phyloP scores from a whole-genome alignment of 139 green algal species.

The Astrephomene gubernaculifera region DNA sequence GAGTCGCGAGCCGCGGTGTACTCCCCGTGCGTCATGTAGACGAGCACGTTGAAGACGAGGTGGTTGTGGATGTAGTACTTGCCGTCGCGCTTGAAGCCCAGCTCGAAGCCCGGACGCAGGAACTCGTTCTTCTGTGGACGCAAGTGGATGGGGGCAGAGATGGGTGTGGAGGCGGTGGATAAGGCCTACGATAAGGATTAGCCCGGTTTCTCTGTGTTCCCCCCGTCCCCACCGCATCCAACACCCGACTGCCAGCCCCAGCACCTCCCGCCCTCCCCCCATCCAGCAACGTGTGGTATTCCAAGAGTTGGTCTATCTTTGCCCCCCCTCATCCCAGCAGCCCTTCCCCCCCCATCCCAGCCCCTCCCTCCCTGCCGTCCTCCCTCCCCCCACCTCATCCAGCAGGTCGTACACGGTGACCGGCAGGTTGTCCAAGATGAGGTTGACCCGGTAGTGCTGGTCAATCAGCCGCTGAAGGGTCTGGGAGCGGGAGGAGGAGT shows the following conservation, averaged over 20 bases:
- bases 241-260: no score
- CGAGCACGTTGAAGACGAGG: constrained; percentile 94
- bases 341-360: not conserved
- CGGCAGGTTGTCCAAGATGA: constrained; percentile 97
- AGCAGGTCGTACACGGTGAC: constrained; percentile 92
- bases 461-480: constrained; percentile 75
- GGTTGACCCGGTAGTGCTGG: constrained; percentile 89
- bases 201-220: not conserved
- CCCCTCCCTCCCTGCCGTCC: not conserved
- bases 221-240: not conserved
- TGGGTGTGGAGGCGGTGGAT: not conserved
- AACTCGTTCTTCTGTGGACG: constrained; percentile 68
- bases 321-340: no score
- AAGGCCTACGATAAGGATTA: not conserved
- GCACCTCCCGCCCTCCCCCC: no score
- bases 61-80: constrained; percentile 96
- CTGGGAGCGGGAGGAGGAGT: not conserved
- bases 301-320: no score
- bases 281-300: no score
- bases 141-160: not conserved
- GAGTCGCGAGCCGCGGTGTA: constrained; percentile 61
- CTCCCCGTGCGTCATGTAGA: constrained; percentile 89
- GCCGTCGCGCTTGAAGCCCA: constrained; percentile 76
- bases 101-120: constrained; percentile 87
- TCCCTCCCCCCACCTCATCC: constrained; percentile 54